These are phyloP conservation scores for Salvia rosmarinus DNA, from an alignment of 257 asterid genomes.

Conservation along the genomic window DNA sequence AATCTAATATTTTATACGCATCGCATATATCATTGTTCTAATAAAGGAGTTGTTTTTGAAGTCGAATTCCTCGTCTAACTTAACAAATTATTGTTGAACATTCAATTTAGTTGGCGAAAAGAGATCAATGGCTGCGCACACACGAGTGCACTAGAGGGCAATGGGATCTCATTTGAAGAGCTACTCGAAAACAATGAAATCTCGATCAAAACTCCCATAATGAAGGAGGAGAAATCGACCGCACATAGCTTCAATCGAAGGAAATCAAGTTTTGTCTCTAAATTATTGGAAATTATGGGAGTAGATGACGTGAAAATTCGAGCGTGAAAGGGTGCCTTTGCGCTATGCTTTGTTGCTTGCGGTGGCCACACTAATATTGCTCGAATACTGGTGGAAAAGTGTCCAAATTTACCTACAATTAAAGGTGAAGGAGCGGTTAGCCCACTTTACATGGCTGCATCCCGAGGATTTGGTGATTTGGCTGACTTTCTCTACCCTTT, in stretches of 20 bases:
- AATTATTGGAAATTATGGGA: conserved; percentile 20
- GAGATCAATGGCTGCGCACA: conserved; percentile 6
- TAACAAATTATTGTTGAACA: too few species aligned
- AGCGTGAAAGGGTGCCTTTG: conserved; percentile 36
- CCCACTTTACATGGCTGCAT: conserved; percentile 43
- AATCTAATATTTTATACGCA: too few species aligned
- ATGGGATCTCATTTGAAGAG: conserved; percentile 28
- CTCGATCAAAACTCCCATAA: conserved; percentile 28
- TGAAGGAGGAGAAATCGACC: conserved; percentile 42
- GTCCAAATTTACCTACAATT: conserved; percentile 1
- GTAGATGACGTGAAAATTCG: conserved; percentile 12
- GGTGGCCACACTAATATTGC: conserved; percentile 39
- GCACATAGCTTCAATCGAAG: conserved; percentile 41
- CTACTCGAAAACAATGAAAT: background rate
- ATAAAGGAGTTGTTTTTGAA: too few species aligned
- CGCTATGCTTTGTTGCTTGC: conserved; percentile 49
- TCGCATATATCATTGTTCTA: too few species aligned
- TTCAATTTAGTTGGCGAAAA: conserved; percentile 6
- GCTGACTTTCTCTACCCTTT: conserved; percentile 24
- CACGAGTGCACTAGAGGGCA: conserved; percentile 41
- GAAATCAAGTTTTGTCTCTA: conserved; percentile 28
- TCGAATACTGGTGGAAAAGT: background rate
- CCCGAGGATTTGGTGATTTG: conserved; percentile 31
- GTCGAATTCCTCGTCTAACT: too few species aligned
- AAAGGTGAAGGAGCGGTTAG: conserved; percentile 1